phyloP scores from a whole-genome alignment of 495 filamentous ascomycete species.

The Bathelium albidoporum region DNA sequence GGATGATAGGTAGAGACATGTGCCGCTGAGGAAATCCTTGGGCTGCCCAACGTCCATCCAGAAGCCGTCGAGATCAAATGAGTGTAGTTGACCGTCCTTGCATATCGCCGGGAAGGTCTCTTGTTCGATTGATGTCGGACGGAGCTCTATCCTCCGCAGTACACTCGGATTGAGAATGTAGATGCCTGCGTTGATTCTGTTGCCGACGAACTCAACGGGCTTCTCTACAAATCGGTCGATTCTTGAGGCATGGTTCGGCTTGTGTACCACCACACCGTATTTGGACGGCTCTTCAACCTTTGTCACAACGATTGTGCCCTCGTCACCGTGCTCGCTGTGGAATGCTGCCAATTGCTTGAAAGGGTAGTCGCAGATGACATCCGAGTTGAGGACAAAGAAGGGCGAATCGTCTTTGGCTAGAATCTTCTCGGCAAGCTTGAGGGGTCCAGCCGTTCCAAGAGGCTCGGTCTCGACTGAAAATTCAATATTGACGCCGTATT shows the following conservation, averaged over 20 bases:
- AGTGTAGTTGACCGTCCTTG: conserved; percentile 86
- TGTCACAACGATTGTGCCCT: conserved; percentile 97
- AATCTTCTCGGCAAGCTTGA: conserved; percentile 92
- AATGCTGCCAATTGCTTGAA: conserved; percentile 80
- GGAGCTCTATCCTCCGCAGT: conserved; percentile 83
- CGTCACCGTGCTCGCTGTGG: conserved; percentile 84
- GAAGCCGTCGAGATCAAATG: conserved; percentile 95
- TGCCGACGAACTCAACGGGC: conserved; percentile 97
- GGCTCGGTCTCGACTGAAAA: conserved; percentile 96
- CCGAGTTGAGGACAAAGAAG: conserved; percentile 99
- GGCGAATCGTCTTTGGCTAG: conserved; percentile 86
- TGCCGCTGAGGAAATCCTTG: conserved; percentile 95
- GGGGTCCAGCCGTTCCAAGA: conserved; percentile 86
- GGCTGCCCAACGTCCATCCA: conserved; percentile 99
- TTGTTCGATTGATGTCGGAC: conserved; percentile 98
- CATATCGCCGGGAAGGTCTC: conserved; percentile 97
- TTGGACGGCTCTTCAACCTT: conserved; percentile 99
- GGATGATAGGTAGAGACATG: conserved; percentile 91
- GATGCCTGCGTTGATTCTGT: conserved; percentile 98
- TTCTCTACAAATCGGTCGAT: conserved; percentile 99
- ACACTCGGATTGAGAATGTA: conserved; percentile 97
- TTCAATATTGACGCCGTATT: conserved; percentile 86
- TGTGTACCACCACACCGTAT: conserved; percentile 98
- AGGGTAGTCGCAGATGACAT: conserved; percentile 96
- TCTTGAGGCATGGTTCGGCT: conserved; percentile 78